Base-by-base conservation (phyloP, 768 basidiomycete species). In the Vararia minispora region DNA sequence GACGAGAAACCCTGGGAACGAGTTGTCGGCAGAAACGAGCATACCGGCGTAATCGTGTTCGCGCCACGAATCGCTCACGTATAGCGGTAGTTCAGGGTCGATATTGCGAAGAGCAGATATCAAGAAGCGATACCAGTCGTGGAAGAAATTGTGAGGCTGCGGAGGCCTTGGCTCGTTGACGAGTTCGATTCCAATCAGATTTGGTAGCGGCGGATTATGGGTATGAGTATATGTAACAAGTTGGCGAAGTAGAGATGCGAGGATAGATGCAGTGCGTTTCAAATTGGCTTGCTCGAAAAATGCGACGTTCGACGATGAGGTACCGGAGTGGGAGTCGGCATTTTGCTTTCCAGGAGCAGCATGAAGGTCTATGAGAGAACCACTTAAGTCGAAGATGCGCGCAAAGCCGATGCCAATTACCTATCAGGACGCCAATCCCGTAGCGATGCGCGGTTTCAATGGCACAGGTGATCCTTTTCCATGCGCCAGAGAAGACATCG, bases 331-430 rank as follows among this genome's bases (percentile, higher is more conserved):
- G 1, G 76, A 53, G 52, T 80, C 79, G 20, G 60, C 54, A 48
- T 84, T 86, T 49, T 85, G 83, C 50, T 79, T 82, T 7, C 82
- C 82, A 1, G 80, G 77, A 1, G 77, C 81, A 14, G 79, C 73
- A 44, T 84, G 82, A 3, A 85, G 64, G 55, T 84, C 82, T 81
- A 50, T 33, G 28, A 36, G 46, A 4, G 27, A 27, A 31, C 46
- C 23, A 55, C 48, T 44, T 16, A 48, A 21, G 37, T 23, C 39
- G 16, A 31, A 21, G 16, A 13, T 5, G 6, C 17, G 21, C 28
- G 14, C 3, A n/a, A 33, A 23, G n/a, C n/a, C 23, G 9, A 16
- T 18, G 16, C 6, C 16, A 52, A 65, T 9, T 35, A 79, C 79
- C 80, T 33, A 89, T 62, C 13, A 88, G 60, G 13, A 89, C 80